Base-by-base conservation (phyloP, 192 early-diverging fungal genomes). In the Thamnidium elegans region DNA sequence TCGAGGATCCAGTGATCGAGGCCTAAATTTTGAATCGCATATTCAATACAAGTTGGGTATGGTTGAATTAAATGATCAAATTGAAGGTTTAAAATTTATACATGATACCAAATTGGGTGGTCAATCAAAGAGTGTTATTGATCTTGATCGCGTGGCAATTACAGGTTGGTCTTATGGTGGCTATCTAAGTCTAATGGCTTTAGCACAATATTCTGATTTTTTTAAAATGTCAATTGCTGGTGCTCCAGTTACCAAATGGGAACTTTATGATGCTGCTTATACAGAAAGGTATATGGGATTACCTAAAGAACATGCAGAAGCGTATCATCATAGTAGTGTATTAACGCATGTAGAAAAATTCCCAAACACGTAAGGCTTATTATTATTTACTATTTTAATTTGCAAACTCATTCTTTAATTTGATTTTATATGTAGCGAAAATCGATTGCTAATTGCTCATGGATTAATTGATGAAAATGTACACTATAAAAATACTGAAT, bases 401-500 rank as follows among this genome's bases (percentile, higher is more conserved):
- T 26, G 26, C 26, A 26, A 26, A 26, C 26, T 26, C 26, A 26
- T 26, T 26, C 3, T 2, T 26, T 26, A n/a, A n/a, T 61, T 47
- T 50, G 51, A 6, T 30, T 58, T 69, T 26, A 36, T 5, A 1
- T 19, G 9, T 59, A 84, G 81, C 21, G 77, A 80, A 9, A 79
- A 84, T 63, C 79, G 89, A 1, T 65, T 92, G 3, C 59, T 92
- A 31, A 69, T 92, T 45, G 89, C 80, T 10, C 90, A 92, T 68
- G 90, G 90, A 3, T 69, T 85, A 50, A 84, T 85, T 52, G 90
- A 92, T 68, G 90, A 92, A 59, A 92, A 92, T 68, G 90, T 92
- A 2, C 90, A 92, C 58, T 84, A 87, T 44, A 77, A 75, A 32
- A 81, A 92, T 70, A 80, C 87, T 0, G 79, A 86, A 54, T 36